Evolutionary conservation across 1,139 yeast species (phyloP).

Genomic region (Fermentozyma sake): DNA sequence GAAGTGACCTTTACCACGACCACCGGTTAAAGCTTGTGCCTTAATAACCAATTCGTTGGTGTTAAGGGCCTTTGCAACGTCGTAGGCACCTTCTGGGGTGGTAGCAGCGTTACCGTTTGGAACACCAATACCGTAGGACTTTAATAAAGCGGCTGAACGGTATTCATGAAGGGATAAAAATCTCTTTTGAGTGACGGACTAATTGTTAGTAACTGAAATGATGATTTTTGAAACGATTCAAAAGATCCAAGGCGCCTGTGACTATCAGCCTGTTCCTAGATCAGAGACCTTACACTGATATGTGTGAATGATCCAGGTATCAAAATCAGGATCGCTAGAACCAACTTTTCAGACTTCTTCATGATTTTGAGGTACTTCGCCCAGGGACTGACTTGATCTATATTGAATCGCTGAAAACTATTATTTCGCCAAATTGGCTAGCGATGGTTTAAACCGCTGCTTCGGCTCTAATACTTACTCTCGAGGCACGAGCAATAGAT

Average conservation of each 20-base stretch:
- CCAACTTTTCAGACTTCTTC: too few species aligned
- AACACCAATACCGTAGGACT: conserved; percentile 80
- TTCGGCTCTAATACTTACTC: conserved; percentile 30
- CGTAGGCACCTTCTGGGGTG: conserved; percentile 83
- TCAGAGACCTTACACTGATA: too few species aligned
- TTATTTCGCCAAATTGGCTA: background rate
- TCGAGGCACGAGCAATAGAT: conserved; percentile 40
- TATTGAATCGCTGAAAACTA: too few species aligned
- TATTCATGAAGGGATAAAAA: conserved; percentile 88
- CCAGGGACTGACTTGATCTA: too few species aligned
- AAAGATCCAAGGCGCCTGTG: too few species aligned
- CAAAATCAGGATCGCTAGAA: too few species aligned
- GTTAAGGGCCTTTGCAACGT: conserved; percentile 64
- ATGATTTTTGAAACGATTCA: too few species aligned
- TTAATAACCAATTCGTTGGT: conserved; percentile 85
- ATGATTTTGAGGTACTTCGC: too few species aligned
- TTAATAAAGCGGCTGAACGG: conserved; percentile 88
- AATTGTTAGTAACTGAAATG: conserved; percentile 3
- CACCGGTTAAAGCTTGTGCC: conserved; percentile 99
- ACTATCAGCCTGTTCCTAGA: too few species aligned
- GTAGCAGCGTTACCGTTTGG: conserved; percentile 91
- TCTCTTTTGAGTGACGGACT: conserved; percentile 41
- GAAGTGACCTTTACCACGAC: conserved; percentile 98
- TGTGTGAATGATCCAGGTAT: too few species aligned
- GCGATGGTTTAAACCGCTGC: background rate